Conservation (phyloP, 202 grass and related monocot genomes). For the Zoysia matrella region DNA sequence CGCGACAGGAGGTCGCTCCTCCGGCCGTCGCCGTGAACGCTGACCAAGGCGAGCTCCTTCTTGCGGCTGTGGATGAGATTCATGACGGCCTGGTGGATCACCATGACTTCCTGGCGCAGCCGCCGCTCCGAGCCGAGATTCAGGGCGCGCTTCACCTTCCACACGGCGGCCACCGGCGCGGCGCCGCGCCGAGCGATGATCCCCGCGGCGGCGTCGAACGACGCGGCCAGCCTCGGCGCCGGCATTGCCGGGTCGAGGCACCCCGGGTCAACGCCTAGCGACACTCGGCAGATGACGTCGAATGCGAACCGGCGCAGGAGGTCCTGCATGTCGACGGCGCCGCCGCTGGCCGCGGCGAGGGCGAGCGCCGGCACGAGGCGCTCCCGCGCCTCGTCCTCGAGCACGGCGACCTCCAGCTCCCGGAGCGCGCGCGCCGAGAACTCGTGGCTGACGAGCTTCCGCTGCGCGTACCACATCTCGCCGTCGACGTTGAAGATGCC, state of each 20-base stretch:
- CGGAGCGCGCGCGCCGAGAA: slow-evolving; percentile 67
- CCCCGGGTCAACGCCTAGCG: slow-evolving; percentile 68
- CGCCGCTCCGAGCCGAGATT: slow-evolving; percentile 58
- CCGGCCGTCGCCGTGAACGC: slow-evolving; percentile 5
- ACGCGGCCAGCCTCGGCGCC: slow-evolving; percentile 53
- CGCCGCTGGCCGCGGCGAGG: slow-evolving; percentile 37
- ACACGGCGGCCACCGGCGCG: slow-evolving; percentile 65
- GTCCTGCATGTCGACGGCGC: slow-evolving; percentile 74
- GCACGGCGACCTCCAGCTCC: slow-evolving; percentile 51
- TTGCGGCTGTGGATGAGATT: slow-evolving; percentile 58
- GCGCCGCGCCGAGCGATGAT: slow-evolving; percentile 76
- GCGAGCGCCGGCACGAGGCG: slow-evolving; percentile 61
- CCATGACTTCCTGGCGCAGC: slow-evolving; percentile 56
- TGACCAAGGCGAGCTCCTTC: slow-evolving; percentile 25
- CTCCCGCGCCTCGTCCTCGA: slow-evolving; percentile 51
- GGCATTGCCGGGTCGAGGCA: slow-evolving; percentile 61
- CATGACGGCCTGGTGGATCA: slow-evolving; percentile 75
- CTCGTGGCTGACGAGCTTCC: slow-evolving; percentile 71
- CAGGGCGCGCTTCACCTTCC: slow-evolving; percentile 77
- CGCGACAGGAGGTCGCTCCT: slow-evolving; percentile 78
- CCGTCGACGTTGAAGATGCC: slow-evolving; percentile 88
- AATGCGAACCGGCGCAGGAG: slow-evolving; percentile 74
- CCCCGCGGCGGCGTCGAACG: slow-evolving; percentile 68
- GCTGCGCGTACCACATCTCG: slow-evolving; percentile 60
- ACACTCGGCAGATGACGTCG: slow-evolving; percentile 75